Conservation (phyloP, 2,329 filamentous ascomycete species). For the Diplodia corticola region DNA sequence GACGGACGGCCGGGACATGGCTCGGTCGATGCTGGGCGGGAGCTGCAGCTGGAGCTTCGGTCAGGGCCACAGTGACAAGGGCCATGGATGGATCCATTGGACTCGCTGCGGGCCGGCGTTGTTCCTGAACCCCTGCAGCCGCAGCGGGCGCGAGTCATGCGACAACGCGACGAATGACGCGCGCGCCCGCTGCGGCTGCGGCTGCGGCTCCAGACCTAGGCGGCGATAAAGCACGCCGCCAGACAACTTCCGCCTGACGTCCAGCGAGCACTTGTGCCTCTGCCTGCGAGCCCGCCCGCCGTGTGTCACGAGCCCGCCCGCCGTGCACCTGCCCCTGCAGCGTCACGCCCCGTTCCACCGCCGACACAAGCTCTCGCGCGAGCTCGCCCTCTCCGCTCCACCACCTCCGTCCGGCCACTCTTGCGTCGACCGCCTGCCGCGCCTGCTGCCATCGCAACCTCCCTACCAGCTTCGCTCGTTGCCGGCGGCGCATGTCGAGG, state of each 20-base stretch:
- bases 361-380: not conserved
- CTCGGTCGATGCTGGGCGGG: not conserved
- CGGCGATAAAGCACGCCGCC: constrained; percentile 3
- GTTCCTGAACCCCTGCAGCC: not conserved
- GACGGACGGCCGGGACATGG: constrained; percentile 17
- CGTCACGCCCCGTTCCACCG: not conserved
- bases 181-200: constrained; percentile 3
- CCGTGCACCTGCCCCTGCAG: not conserved
- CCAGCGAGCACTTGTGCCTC: not conserved
- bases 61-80: no score
- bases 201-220: no score
- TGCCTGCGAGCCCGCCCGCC: not conserved
- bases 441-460: not conserved
- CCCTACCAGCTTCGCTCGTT: not conserved
- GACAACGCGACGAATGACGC: constrained; percentile 15
- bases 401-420: not conserved
- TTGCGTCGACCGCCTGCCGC: no score
- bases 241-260: constrained; percentile 11
- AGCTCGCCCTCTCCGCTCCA: not conserved
- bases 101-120: constrained; percentile 3
- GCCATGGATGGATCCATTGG: not conserved
- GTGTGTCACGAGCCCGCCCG: constrained; percentile 8
- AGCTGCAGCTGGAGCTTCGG: not conserved
- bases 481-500: not conserved
- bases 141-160: constrained; percentile 9